Evolutionary conservation across 208 protist species (phyloP), one percentile per base, ranked within the genome.

Genomic region (Crithidia brevicula): DNA sequence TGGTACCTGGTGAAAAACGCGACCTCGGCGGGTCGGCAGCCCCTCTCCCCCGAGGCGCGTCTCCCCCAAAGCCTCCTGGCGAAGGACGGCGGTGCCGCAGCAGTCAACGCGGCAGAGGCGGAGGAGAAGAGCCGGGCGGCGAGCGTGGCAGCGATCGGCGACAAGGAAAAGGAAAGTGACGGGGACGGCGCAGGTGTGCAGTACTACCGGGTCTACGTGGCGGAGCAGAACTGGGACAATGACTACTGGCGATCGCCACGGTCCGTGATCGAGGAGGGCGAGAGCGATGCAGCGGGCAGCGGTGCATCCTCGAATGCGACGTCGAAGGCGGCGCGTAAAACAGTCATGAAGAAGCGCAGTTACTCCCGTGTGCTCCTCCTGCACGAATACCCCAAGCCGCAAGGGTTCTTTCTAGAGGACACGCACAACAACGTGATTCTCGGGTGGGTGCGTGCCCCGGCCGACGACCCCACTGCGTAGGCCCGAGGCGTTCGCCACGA

Each of bases 141-240:
- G 11, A 27, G 22, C n/a, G 54, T 46, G 22, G 31, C 18, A 5
- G 23, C 38, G 4, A 28, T 38, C 43, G 38, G 58, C 43, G 56
- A 58, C 5, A 31, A 40, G 18, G 22, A 0, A 1, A 28, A 25
- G 13, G 56, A 49, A 15, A n/a, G 10, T 2, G 57, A 23, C 6
- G 2, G 34, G 18, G 42, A 57, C 1, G 31, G 33, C 6, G 13
- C 38, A 34, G 36, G 51, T 31, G 40, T 72, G n/a, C 67, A 54
- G 13, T 75, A 81, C 64, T 86, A 84, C 61, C 50, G 62, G 28
- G 58, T 93, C 3, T 85, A 77, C 36, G 57, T 93, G 7, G 87
- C 71, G 6, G 81, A 93, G 61, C 83, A 93, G 47, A 93, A 93
- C 59, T 85, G 76, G 74, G 73, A 90, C 49, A 92, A 92, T 59